Evolutionary conservation across 768 basidiomycete species (phyloP), one percentile per base, ranked within the genome.

Genomic region (button mushroom (Agaricus bisporus)): DNA sequence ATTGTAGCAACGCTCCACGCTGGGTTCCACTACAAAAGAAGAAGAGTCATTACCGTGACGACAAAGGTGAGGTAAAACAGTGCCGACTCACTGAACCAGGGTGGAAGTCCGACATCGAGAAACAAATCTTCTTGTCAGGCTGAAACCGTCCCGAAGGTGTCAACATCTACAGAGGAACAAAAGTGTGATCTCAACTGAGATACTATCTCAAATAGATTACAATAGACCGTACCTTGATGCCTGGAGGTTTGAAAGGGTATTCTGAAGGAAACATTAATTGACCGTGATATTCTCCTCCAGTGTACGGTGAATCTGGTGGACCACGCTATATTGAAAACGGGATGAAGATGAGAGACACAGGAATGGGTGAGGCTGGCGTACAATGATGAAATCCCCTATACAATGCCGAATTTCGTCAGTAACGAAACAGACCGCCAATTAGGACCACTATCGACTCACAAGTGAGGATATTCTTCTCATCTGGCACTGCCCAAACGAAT

Each of bases 51-150:
- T 29, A 55, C 41, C 43, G 37, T 48, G 29, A 22, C 18, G 17
- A 41, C 14, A 46, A 2, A 49, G 32, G 38, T 49, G 5, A 49
- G 42, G 35, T 26, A 22, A 48, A 41, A 12, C 55, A 29, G n/a
- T 26, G 25, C 15, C 20, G 2, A 79, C 88, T 66, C 60, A 91
- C 90, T 11, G 88, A 80, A 57, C 90, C 91, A 0, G 92, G 91
- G 63, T 94, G 92, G 64, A 92, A 94, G 68, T 94, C 91, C 3
- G 91, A 93, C 93, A 98, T 97, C 20, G 92, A 95, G 72, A 97
- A 95, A 66, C 95, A 98, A 51, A 98, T 97, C 78, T 94, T 97
- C 73, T 83, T 85, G 75, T 92, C 90, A 18, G 90, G 89, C 59
- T 88, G 82, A 70, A 95, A 95, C 55, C 92, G 83, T 17, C 92